Evolutionary conservation across 805 yeast species (phyloP).

Genomic region (Saccharomycopsis schoenii): DNA sequence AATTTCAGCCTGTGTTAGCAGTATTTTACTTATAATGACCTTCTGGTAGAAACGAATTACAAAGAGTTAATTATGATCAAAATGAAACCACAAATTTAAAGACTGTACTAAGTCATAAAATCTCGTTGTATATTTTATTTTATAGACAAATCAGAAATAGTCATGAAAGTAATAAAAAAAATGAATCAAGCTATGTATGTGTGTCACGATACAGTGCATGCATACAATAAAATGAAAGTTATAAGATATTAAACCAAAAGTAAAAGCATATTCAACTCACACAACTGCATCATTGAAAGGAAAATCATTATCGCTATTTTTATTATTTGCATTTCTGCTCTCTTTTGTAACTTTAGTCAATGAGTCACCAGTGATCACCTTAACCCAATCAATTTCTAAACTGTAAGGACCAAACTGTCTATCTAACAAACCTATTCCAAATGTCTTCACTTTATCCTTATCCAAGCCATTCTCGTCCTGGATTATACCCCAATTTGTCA

Average conservation of each 20-base stretch:
- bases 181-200: too few species aligned
- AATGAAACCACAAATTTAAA: too few species aligned
- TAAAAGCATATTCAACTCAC: neutral
- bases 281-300: slow-evolving; percentile 10
- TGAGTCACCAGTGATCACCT: slow-evolving; percentile 51
- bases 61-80: too few species aligned
- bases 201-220: too few species aligned
- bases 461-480: slow-evolving; percentile 52
- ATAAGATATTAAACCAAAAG: neutral
- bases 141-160: too few species aligned
- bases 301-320: neutral
- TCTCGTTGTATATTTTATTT: too few species aligned
- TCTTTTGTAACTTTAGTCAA: slow-evolving; percentile 32
- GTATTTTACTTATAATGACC: too few species aligned
- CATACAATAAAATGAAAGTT: too few species aligned
- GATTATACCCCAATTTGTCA: slow-evolving; percentile 73
- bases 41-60: too few species aligned
- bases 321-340: slow-evolving; percentile 20
- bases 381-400: slow-evolving; percentile 62
- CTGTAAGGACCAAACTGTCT: slow-evolving; percentile 68
- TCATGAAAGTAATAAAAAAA: too few species aligned
- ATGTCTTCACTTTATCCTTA: slow-evolving; percentile 52
- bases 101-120: too few species aligned
- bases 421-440: slow-evolving; percentile 74
- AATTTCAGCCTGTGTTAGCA: too few species aligned